These are phyloP conservation scores for Penicillium bialowiezense DNA, from an alignment of 495 filamentous ascomycete genomes.

Conservation along the genomic window DNA sequence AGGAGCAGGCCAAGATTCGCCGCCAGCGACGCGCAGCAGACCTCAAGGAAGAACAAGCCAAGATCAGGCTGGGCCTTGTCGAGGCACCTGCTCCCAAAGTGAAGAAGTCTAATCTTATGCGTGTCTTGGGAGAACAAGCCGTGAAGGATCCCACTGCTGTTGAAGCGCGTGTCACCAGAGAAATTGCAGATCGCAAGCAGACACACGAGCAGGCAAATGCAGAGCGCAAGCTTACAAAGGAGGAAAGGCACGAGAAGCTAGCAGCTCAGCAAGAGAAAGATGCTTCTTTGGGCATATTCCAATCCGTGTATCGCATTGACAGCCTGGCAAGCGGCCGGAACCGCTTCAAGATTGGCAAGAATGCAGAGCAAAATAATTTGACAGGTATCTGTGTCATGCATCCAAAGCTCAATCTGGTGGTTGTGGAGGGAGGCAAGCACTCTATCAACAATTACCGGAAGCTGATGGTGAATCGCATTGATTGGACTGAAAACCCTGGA, in stretches of 20 bases:
- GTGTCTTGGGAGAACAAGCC: conserved; percentile 93
- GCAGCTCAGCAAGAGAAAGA: conserved; percentile 82
- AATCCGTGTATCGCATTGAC: conserved; percentile 85
- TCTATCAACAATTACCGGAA: conserved; percentile 80
- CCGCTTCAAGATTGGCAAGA: conserved; percentile 87
- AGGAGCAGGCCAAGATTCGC: conserved; percentile 87
- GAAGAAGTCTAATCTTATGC: conserved; percentile 94
- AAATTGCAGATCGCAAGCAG: conserved; percentile 80
- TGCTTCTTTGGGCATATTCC: conserved; percentile 74
- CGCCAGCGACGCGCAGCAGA: conserved; percentile 88
- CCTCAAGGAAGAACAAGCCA: conserved; percentile 92
- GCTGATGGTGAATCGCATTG: conserved; percentile 86
- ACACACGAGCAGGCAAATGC: conserved; percentile 78
- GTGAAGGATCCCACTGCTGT: conserved; percentile 98
- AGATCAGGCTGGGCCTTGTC: conserved; percentile 85
- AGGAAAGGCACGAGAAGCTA: conserved; percentile 83
- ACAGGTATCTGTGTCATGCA: conserved; percentile 87
- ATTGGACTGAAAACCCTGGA: conserved; percentile 86
- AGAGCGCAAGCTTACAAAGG: conserved; percentile 86
- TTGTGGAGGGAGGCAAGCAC: conserved; percentile 87
- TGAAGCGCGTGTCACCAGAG: conserved; percentile 85
- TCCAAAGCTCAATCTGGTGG: conserved; percentile 80
- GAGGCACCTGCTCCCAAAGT: conserved; percentile 90
- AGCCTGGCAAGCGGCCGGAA: conserved; percentile 86
- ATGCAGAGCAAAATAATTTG: conserved; percentile 81